phyloP scores from a whole-genome alignment of 495 filamentous ascomycete genomes.

The Penicillium simplicissimum region DNA sequence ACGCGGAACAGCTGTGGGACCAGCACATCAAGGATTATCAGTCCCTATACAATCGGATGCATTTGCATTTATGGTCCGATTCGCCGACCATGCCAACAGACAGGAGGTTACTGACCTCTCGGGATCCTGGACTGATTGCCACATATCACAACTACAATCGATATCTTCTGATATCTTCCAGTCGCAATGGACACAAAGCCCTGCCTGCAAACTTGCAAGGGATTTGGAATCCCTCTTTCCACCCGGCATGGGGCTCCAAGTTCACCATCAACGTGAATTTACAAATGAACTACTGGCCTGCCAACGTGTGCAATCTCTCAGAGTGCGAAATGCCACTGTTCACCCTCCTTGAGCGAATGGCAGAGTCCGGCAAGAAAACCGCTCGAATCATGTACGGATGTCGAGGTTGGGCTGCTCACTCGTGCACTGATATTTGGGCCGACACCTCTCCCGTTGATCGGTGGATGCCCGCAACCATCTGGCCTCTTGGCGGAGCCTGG shows the following conservation, averaged over 20 bases:
- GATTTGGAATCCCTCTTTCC: constrained; percentile 55
- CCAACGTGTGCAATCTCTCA: constrained; percentile 43
- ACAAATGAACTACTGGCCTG: constrained; percentile 63
- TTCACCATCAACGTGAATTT: constrained; percentile 62
- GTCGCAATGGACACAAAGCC: constrained; percentile 34
- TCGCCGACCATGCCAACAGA: constrained; percentile 33
- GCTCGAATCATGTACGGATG: constrained; percentile 51
- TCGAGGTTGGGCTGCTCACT: constrained; percentile 48
- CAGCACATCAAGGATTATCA: constrained; percentile 37
- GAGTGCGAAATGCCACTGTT: constrained; percentile 43
- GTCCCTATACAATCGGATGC: constrained; percentile 34
- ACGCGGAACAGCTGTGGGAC: constrained; percentile 23
- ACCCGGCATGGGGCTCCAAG: constrained; percentile 54
- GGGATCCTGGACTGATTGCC: constrained; percentile 41
- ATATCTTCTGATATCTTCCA: constrained; percentile 49
- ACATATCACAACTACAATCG: constrained; percentile 51
- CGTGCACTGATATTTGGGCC: constrained; percentile 53
- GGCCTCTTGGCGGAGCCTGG: constrained; percentile 53
- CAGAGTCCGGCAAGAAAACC: constrained; percentile 35
- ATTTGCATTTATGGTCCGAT: constrained; percentile 28
- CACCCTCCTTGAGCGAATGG: constrained; percentile 40
- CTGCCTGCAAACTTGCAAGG: constrained; percentile 61
- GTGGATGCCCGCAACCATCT: constrained; percentile 47
- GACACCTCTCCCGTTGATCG: constrained; percentile 49
- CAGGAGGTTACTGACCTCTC: constrained; percentile 23